Evolutionary conservation across 2,329 filamentous ascomycete genomes (phyloP).

Genomic region (Juglanconis oblonga): DNA sequence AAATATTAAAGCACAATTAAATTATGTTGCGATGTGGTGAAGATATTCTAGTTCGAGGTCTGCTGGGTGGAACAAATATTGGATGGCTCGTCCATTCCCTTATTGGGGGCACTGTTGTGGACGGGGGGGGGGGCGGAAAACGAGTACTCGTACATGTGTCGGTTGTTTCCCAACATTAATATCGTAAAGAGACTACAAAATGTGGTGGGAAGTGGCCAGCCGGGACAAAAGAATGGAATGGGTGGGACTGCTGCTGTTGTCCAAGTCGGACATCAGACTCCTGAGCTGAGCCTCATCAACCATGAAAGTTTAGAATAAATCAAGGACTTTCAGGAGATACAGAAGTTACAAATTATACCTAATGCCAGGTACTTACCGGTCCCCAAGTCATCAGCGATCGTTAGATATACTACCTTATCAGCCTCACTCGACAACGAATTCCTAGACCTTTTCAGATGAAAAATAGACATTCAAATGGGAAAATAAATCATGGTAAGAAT

Average conservation of each 20-base stretch:
- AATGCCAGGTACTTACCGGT: conserved; percentile 52
- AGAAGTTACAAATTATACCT: conserved; percentile 48
- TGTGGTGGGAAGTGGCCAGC: conserved; percentile 53
- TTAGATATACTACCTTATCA: conserved; percentile 58
- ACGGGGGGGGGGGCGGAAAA: conserved; percentile 50
- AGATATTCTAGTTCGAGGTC: no score
- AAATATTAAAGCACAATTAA: no score
- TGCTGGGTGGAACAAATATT: no score
- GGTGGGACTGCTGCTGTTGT: conserved; percentile 46
- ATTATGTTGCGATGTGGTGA: no score
- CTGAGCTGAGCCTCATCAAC: conserved; percentile 34
- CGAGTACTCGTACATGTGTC: conserved; percentile 54
- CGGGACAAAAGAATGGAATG: conserved; percentile 35
- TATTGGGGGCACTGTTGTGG: conserved; percentile 43
- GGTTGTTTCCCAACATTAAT: conserved; percentile 38
- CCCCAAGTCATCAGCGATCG: conserved; percentile 51
- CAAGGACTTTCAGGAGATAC: conserved; percentile 49
- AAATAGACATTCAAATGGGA: neutral
- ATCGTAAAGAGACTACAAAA: conserved; percentile 44
- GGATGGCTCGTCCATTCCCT: conserved; percentile 48
- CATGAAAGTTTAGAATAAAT: conserved; percentile 57
- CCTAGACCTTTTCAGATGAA: conserved; percentile 2
- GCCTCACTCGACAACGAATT: conserved; percentile 49
- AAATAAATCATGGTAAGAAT: neutral
- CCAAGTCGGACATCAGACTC: conserved; percentile 44